Evolutionary conservation across 2,329 filamentous ascomycete species (phyloP).

Genomic region (Fusarium sp.): DNA sequence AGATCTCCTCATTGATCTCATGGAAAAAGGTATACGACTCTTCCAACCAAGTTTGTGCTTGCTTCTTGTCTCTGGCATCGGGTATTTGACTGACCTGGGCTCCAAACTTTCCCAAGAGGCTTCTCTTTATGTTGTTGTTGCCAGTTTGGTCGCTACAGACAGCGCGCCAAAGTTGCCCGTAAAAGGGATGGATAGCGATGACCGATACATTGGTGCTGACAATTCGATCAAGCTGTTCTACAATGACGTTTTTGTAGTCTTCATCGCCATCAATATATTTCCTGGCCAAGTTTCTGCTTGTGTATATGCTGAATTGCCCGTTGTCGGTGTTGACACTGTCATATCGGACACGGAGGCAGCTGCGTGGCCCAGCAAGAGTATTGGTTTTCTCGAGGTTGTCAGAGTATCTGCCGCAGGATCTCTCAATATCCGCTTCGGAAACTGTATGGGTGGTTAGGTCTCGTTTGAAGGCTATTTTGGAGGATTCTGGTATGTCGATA

Average conservation of each 20-base stretch:
- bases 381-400: neutral
- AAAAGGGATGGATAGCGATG: neutral
- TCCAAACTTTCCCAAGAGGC: neutral
- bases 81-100: neutral
- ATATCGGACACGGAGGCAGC: neutral
- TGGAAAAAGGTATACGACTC: neutral
- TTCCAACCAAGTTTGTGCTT: neutral
- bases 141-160: neutral
- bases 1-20: neutral
- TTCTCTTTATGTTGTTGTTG: neutral
- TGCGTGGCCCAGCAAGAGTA: neutral
- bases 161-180: neutral
- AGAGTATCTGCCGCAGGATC: neutral
- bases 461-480: neutral
- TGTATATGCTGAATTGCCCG: neutral
- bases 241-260: neutral
- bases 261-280: neutral
- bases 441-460: rapidly evolving
- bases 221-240: neutral
- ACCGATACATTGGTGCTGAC: neutral
- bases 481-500: neutral
- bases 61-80: neutral
- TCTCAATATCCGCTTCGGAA: neutral
- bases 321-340: no score
- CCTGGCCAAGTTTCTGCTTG: neutral